Evolutionary conservation across 441 rosid genomes (phyloP), one percentile per base, ranked within the genome.

Genomic region (Kokia cookei): DNA sequence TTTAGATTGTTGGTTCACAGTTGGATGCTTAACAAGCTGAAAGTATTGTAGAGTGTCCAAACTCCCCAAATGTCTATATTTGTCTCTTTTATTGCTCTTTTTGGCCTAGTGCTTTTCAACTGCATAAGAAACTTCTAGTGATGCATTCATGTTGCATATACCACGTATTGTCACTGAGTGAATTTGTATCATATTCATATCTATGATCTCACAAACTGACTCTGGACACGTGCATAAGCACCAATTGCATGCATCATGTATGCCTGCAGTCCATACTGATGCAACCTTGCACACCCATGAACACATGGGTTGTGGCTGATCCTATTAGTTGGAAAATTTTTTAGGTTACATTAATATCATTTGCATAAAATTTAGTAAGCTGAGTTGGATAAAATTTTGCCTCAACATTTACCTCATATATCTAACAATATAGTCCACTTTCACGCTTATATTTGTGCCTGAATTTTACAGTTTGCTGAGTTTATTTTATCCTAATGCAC

Each of bases 1-100:
- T 69, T 69, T 69, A 68, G 15, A 69, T 9, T 32, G 47, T 69
- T 69, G 58, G 58, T 67, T 67, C 42, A 14, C 15, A 22, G 71
- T 27, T 47, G 71, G 71, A 48, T 69, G 47, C 19, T 67, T 51
- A 69, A n/a, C 45, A 15, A 69, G 60, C 26, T 51, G 51, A 69
- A 69, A 29, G 45, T 32, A 29, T 9, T 53, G 40, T 3, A 11
- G 17, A 11, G 47, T 50, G 43, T 51, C 58, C 14, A 50, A 27
- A 27, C 43, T 48, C 13, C 40, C 42, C 24, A 17, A 51, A 35
- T 32, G 32, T 32, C 48, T n/a, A 35, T 4, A 35, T 69, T 69
- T 69, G 29, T 8, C 48, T 17, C 12, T 69, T 65, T 69, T 35
- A 51, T 53, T 51, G 61, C 11, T 69, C 27, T 32, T 53, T 53